phyloP scores from a whole-genome alignment of 2,329 filamentous ascomycete species.

The Ceratocystis alfenasii region DNA sequence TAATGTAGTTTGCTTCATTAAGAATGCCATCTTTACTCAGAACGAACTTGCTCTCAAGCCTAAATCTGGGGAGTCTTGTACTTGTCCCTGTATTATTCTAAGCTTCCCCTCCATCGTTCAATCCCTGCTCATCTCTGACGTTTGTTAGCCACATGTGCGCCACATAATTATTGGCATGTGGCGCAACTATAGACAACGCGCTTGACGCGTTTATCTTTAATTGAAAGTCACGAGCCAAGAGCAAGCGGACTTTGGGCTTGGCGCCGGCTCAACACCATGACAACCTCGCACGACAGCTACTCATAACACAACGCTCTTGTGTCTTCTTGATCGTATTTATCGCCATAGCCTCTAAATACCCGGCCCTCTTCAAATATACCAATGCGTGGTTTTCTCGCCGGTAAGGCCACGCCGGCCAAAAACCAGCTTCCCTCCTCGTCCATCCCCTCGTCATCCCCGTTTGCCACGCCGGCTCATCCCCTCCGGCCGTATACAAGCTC shows the following conservation, averaged over 20 bases:
- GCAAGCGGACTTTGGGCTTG: neutral
- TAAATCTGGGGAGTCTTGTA: neutral
- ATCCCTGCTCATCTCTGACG: slow-evolving; percentile 13
- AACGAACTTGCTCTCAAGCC: neutral
- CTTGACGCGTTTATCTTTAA: slow-evolving; percentile 16
- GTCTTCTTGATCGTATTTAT: neutral
- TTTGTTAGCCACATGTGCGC: slow-evolving; percentile 8
- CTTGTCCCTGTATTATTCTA: neutral
- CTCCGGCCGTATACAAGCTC: slow-evolving; percentile 51
- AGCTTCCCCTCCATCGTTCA: neutral
- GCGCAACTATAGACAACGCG: slow-evolving; percentile 10
- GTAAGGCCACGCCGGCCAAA: slow-evolving; percentile 22
- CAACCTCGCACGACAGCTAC: neutral
- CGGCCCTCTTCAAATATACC: neutral
- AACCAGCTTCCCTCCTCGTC: slow-evolving; percentile 38
- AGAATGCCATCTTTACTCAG: slow-evolving; percentile 4
- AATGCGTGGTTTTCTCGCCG: slow-evolving; percentile 23
- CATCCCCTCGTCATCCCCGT: slow-evolving; percentile 81
- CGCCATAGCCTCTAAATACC: neutral
- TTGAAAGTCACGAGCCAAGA: slow-evolving; percentile 12
- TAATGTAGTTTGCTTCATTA: neutral
- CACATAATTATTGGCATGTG: neutral
- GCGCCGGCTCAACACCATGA: neutral
- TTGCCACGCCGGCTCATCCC: slow-evolving; percentile 74
- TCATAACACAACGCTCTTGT: neutral